Percentiles rank a stretch among this genome's conserved stretches.
Conservation (phyloP, 345 rosid species). For the Eucalyptus camaldulensis region DNA sequence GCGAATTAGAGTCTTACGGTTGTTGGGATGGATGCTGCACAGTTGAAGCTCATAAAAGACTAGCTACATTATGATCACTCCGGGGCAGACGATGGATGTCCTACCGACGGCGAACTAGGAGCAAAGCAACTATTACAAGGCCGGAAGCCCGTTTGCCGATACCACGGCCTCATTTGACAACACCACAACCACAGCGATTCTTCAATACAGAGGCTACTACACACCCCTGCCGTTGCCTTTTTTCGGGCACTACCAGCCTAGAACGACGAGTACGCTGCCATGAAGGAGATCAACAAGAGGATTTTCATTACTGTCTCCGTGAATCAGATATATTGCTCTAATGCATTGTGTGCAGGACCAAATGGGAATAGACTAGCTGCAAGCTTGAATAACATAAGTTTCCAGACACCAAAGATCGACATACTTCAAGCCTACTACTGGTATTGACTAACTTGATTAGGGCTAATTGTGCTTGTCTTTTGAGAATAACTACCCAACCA, state of each 20-base stretch:
- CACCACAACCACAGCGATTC: slow-evolving; percentile 4
- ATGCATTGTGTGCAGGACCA: neutral
- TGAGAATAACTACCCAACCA: neutral
- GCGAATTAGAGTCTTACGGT: slow-evolving; percentile 8
- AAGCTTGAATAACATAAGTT: slow-evolving; percentile 37
- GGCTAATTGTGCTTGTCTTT: neutral
- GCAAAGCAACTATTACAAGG: slow-evolving; percentile 15
- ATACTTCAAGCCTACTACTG: slow-evolving; percentile 32
- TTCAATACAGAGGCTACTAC: slow-evolving; percentile 6
- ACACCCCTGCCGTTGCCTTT: neutral
- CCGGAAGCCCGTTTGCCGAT: slow-evolving; percentile 5
- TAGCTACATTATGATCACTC: slow-evolving; percentile 12
- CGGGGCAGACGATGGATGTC: slow-evolving; percentile 34
- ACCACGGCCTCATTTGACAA: neutral
- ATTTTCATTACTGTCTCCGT: slow-evolving; percentile 5
- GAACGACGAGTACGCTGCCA: neutral
- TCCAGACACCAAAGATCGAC: neutral
- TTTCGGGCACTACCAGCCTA: slow-evolving; percentile 1
- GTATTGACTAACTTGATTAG: neutral
- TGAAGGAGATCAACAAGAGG: neutral
- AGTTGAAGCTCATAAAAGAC: neutral
- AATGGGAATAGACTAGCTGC: slow-evolving; percentile 1
- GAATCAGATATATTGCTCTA: slow-evolving; percentile 1
- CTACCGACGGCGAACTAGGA: slow-evolving; percentile 10
- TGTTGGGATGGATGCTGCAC: slow-evolving; percentile 7